Base-by-base conservation (phyloP, 805 yeast species). In the Saturnispora zaruensis region DNA sequence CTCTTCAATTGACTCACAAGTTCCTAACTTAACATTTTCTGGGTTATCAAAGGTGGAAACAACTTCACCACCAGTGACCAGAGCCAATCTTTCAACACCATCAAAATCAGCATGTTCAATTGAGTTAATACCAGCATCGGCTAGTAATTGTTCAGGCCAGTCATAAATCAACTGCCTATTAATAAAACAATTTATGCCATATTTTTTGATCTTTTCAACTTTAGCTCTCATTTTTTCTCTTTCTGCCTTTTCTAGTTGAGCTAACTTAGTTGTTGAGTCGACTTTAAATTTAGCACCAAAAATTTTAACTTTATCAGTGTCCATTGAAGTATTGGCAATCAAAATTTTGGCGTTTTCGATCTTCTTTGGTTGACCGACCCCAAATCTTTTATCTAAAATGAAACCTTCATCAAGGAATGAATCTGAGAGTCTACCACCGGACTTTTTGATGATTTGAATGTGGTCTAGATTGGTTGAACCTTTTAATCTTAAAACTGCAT, bases 101-200 rank as follows among this genome's bases (percentile, higher is more conserved):
- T 87, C 98, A 60, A 93, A 93, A 68, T 93, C 99, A 14, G 99
- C 98, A 65, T 93, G 99, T 68, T 93, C 99, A 55, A 93, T 88
- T 21, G 96, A 82, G 67, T 87, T 90, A 60, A 93, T 86, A 49
- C 82, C 80, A 41, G 88, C 69, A 58, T 91, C 99, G 5, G 95
- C 77, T 62, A 93, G 87, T 57, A 93, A 75, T 69, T 87, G 96
- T 70, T 93, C 99, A 24, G 99, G 99, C 78, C 91, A 93, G 72
- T 93, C 97, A 70, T 93, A 93, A 63, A 93, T 93, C 63, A 93
- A 78, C 71, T 93, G 99, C 64, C 99, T 82, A 73, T 93, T 93
- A 59, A 93, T 89, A 66, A 93, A 93, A 59, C 91, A 82, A 66
- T 87, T 87, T 63, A 87, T 81, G 34, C 66, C 66, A 65, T 87